Base-by-base conservation (phyloP, 2,329 filamentous ascomycete genomes). In the Phaeosphaeria sp. region DNA sequence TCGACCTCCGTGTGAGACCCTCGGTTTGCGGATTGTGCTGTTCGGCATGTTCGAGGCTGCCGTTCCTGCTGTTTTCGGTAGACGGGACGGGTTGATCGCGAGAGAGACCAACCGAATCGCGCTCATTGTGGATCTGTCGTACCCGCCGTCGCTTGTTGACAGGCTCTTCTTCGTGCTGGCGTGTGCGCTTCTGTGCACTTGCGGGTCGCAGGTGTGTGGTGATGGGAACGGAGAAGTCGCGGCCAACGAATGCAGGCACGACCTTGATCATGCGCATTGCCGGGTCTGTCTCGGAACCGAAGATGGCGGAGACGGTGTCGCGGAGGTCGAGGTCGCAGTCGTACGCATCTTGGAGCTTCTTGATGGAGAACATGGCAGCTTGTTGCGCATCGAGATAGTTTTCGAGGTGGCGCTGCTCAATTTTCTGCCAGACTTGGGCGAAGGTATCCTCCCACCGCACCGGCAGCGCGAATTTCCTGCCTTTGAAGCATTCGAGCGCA, bases 251-350 rank as follows among this genome's bases (percentile, higher is more conserved):
- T 33, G 59, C 54, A 22, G 69, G 72, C 0, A 76, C 57, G 25
- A 77, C 69, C 30, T 73, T 69, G 60, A 78, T 69, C 23, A 69
- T 55, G 43, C 67, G 66, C 65, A 66, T 69, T 17, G 58, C 47
- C 9, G 56, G 64, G 46, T 74, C 66, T 1, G 57, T 56, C 47
- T 74, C 71, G 50, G 62, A 67, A 42, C 69, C 73, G 52, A 74
- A 77, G 39, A 76, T 73, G 51, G 68, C 64, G 42, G 63, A 59
- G 41, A 78, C 74, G 5, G 72, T 74, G 59, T 78, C 74, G 48
- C 66, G 57, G 27, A 77, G 46, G 59, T 75, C 73, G 20, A 78
- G 67, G 52, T 77, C 76, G 64, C 71, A 75, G 50, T 72, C 73
- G 58, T 71, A 71, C 33, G 61, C 68, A 56, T 76, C 73, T 52